Percentiles rank a stretch among this genome's conserved stretches.
These are phyloP conservation scores for Pleurotus salmoneostramineus DNA, from an alignment of 768 basidiomycete genomes.

Conservation along the genomic window DNA sequence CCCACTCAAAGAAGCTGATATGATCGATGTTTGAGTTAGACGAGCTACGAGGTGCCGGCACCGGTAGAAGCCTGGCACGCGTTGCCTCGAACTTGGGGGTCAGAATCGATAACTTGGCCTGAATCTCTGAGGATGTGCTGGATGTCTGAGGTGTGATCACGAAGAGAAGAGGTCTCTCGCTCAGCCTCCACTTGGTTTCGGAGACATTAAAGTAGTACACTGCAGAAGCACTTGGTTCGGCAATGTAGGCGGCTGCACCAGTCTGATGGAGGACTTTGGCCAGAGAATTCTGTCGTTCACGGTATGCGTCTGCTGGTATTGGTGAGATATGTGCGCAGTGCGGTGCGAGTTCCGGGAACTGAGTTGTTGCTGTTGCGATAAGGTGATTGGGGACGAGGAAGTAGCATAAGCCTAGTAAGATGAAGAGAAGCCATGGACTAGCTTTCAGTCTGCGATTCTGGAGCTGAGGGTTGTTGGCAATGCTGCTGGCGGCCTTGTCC, in stretches of 20 bases:
- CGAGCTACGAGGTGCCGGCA: slow-evolving; percentile 33
- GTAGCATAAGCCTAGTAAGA: neutral
- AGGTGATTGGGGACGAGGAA: neutral
- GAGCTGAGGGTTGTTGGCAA: neutral
- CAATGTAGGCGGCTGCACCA: slow-evolving; percentile 66
- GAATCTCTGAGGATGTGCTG: slow-evolving; percentile 14
- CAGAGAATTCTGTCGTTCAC: slow-evolving; percentile 49
- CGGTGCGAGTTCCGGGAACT: slow-evolving; percentile 13
- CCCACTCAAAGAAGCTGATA: slow-evolving; percentile 52
- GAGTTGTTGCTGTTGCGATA: neutral
- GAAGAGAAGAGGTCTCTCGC: slow-evolving; percentile 76
- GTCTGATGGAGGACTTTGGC: slow-evolving; percentile 44
- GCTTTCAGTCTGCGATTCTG: neutral
- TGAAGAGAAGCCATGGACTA: neutral
- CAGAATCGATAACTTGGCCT: slow-evolving; percentile 52
- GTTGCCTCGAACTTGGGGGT: slow-evolving; percentile 77
- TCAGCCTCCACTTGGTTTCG: slow-evolving; percentile 56
- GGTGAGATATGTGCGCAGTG: slow-evolving; percentile 49
- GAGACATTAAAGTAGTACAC: slow-evolving; percentile 75
- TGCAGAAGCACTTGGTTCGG: slow-evolving; percentile 74
- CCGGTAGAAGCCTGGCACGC: slow-evolving; percentile 55
- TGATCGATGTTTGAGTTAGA: slow-evolving; percentile 35
- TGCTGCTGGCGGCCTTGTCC: slow-evolving; percentile 4
- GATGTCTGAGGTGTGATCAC: slow-evolving; percentile 46
- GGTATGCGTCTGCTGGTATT: slow-evolving; percentile 42